Evolutionary conservation across 2,329 filamentous ascomycete species (phyloP).

Genomic region (Orbilia oligospora): DNA sequence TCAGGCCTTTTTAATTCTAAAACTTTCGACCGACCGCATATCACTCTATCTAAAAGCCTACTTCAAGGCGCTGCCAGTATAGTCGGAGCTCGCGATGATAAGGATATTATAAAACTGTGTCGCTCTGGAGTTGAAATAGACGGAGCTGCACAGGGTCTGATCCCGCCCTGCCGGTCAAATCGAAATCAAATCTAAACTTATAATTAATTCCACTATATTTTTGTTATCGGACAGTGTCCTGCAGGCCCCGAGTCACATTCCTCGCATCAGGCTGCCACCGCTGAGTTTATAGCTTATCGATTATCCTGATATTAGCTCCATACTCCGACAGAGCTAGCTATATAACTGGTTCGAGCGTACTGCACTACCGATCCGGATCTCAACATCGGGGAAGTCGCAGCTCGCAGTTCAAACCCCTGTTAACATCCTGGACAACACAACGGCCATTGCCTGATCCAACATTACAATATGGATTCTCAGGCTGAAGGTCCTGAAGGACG

Average conservation of each 20-base stretch:
- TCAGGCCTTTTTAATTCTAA: constrained; percentile 13
- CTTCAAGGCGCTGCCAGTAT: background rate
- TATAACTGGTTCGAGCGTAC: background rate
- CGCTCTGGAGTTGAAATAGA: constrained; percentile 33
- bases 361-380: background rate
- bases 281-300: background rate
- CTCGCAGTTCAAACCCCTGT: constrained; percentile 1
- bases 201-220: constrained; percentile 12
- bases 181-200: background rate
- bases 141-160: constrained; percentile 5
- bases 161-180: constrained; percentile 1
- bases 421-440: constrained; percentile 32
- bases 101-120: background rate
- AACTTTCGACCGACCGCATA: background rate
- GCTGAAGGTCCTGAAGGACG: constrained; percentile 35
- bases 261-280: background rate
- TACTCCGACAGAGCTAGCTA: background rate
- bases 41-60: background rate
- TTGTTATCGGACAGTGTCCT: background rate
- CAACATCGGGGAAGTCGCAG: background rate
- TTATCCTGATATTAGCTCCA: background rate
- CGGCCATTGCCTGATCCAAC: constrained; percentile 2
- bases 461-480: constrained; percentile 24
- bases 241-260: background rate
- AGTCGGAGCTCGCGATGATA: constrained; percentile 3